phyloP scores from a whole-genome alignment of 192 early-diverging fungal genomes.

The Dissophora globulifera region DNA sequence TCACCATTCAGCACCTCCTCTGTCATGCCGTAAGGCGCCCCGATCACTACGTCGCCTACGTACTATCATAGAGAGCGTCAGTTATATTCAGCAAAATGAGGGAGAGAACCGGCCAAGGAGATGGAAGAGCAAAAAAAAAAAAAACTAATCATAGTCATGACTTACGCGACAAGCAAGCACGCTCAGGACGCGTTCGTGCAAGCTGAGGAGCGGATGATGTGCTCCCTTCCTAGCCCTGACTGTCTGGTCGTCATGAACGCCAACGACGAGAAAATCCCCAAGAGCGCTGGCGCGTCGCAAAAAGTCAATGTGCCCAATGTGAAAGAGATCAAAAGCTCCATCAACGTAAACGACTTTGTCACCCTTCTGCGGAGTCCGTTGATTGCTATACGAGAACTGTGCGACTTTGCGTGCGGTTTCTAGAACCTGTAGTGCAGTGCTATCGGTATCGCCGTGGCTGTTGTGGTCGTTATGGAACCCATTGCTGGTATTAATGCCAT shows the following conservation, averaged over 20 bases:
- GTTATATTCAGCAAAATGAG: neutral
- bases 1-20: slow-evolving; percentile 83
- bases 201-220: slow-evolving; percentile 90
- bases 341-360: slow-evolving; percentile 91
- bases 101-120: too few relatives aligned
- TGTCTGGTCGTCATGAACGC: slow-evolving; percentile 88
- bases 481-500: slow-evolving; percentile 43
- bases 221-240: slow-evolving; percentile 83
- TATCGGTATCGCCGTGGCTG: slow-evolving; percentile 36
- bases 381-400: slow-evolving; percentile 79
- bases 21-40: slow-evolving; percentile 82
- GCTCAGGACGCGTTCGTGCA: slow-evolving; percentile 89
- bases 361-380: slow-evolving; percentile 70
- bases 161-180: slow-evolving; percentile 84
- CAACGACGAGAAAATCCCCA: slow-evolving; percentile 90
- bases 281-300: slow-evolving; percentile 79
- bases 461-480: slow-evolving; percentile 62
- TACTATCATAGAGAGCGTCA: slow-evolving; percentile 56
- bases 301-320: slow-evolving; percentile 90
- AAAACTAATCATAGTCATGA: too few relatives aligned
- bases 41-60: slow-evolving; percentile 91
- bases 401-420: slow-evolving; percentile 81
- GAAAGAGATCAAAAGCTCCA: slow-evolving; percentile 94
- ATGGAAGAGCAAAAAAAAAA: too few relatives aligned
- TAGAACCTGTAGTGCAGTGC: slow-evolving; percentile 75